phyloP scores from a whole-genome alignment of 192 early-diverging fungal species.

The Coemansia sp. region DNA sequence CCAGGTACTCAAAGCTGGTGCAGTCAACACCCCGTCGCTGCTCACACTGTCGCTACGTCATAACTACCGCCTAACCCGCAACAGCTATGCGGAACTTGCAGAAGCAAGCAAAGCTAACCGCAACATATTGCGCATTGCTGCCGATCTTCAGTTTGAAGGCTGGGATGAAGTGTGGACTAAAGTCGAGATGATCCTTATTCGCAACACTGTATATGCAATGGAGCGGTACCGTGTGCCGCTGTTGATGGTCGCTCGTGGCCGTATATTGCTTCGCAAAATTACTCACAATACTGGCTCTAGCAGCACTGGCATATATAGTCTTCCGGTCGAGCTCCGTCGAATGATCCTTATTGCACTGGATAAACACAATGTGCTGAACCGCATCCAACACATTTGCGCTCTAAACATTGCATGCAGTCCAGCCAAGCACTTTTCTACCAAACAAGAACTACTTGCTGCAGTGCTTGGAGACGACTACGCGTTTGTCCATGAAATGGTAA shows the following conservation, averaged over 20 bases:
- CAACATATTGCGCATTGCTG: slow-evolving; percentile 23
- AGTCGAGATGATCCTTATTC: slow-evolving; percentile 14
- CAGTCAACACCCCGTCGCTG: slow-evolving; percentile 12
- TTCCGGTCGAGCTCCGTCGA: slow-evolving; percentile 24
- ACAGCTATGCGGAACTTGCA: slow-evolving; percentile 12
- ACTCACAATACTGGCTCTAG: background rate
- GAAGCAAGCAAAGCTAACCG: slow-evolving; percentile 8
- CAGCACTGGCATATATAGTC: background rate
- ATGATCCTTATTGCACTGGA: slow-evolving; percentile 19
- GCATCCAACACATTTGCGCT: slow-evolving; percentile 16
- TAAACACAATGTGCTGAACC: slow-evolving; percentile 14
- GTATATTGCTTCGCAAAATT: slow-evolving; percentile 14
- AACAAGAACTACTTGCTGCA: slow-evolving; percentile 9
- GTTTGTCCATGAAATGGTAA: slow-evolving; percentile 15
- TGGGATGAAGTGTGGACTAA: slow-evolving; percentile 28
- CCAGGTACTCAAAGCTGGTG: slow-evolving; percentile 12
- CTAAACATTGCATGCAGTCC: slow-evolving; percentile 15
- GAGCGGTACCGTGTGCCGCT: slow-evolving; percentile 33
- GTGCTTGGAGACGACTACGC: slow-evolving; percentile 25
- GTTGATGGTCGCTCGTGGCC: slow-evolving; percentile 36
- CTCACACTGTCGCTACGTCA: slow-evolving; percentile 31
- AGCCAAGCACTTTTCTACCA: slow-evolving; percentile 1
- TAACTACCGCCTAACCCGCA: slow-evolving; percentile 15
- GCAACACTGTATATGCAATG: slow-evolving; percentile 27
- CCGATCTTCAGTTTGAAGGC: slow-evolving; percentile 29